Percentiles rank a stretch among this genome's conserved stretches.
Conservation (phyloP, 2,329 filamentous ascomycete species). For the Diaporthe helianthi region DNA sequence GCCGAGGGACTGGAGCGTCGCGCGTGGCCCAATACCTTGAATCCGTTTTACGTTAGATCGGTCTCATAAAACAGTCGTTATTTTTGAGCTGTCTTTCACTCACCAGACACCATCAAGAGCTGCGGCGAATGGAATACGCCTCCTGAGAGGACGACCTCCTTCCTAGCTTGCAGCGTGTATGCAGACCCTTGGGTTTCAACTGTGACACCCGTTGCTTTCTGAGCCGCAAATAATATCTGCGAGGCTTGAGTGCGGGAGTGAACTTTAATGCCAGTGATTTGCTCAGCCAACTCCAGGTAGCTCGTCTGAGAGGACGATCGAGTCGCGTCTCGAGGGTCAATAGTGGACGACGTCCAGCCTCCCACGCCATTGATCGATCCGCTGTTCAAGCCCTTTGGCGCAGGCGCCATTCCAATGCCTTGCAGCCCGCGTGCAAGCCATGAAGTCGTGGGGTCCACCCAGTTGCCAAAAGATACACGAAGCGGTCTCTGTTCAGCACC, state of each 20-base stretch:
- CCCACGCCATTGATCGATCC: not conserved
- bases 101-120: conserved; percentile 40
- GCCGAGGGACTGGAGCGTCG: not conserved
- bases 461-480: conserved; percentile 29
- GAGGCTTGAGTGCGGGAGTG: conserved; percentile 21
- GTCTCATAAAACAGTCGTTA: too few relatives aligned
- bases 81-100: not conserved
- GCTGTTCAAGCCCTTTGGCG: conserved; percentile 24
- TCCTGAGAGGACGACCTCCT: conserved; percentile 7
- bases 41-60: not conserved
- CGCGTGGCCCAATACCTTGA: not conserved
- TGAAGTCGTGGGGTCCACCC: conserved; percentile 26
- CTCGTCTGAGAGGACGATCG: conserved; percentile 9
- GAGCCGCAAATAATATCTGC: not conserved
- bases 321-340: conserved; percentile 20
- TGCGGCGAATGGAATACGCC: conserved; percentile 48
- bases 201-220: not conserved
- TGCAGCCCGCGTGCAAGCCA: conserved; percentile 24
- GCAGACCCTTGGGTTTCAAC: not conserved
- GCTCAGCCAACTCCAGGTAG: conserved; percentile 36
- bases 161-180: not conserved
- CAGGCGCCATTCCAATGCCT: conserved; percentile 8
- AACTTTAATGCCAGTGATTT: conserved; percentile 34
- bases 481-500: conserved; percentile 3
- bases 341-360: conserved; percentile 5